Evolutionary conservation across 176 grass and related monocot genomes (phyloP).

Genomic region (Ensete glaucum): DNA sequence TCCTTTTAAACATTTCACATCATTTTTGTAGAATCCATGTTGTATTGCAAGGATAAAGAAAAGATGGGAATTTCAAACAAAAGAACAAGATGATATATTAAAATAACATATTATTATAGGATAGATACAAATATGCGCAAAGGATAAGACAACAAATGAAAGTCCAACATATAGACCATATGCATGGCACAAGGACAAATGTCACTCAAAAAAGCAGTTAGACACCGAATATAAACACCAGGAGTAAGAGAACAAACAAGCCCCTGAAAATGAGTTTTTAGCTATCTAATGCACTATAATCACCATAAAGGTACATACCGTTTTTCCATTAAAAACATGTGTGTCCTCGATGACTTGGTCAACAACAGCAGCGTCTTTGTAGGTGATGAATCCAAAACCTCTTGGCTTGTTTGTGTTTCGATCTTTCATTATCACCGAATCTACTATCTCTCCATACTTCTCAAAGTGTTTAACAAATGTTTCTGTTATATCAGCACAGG

Average conservation of each 20-base stretch:
- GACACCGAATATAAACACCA: too few relatives aligned
- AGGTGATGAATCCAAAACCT: conserved; percentile 94
- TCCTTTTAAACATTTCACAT: too few relatives aligned
- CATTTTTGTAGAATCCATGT: too few relatives aligned
- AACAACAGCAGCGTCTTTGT: conserved; percentile 56
- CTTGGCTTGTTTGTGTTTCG: conserved; percentile 64
- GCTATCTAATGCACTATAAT: too few relatives aligned
- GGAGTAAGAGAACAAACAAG: not conserved
- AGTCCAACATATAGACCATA: too few relatives aligned
- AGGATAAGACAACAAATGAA: not conserved
- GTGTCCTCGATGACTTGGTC: conserved; percentile 68
- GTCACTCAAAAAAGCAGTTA: too few relatives aligned
- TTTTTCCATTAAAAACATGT: conserved; percentile 73
- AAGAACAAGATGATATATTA: too few relatives aligned
- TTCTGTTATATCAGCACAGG: conserved; percentile 26
- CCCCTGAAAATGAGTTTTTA: too few relatives aligned
- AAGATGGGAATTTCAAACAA: too few relatives aligned
- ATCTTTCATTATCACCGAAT: conserved; percentile 96
- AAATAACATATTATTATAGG: not conserved
- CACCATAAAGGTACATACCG: conserved; percentile 24
- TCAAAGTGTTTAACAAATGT: conserved; percentile 71
- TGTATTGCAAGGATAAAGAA: too few relatives aligned
- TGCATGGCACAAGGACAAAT: too few relatives aligned
- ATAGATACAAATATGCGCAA: not conserved
- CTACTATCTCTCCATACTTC: conserved; percentile 60